Evolutionary conservation across 192 early-diverging fungal genomes (phyloP), one percentile per base, ranked within the genome.

Genomic region (Entomortierella lignicola): DNA sequence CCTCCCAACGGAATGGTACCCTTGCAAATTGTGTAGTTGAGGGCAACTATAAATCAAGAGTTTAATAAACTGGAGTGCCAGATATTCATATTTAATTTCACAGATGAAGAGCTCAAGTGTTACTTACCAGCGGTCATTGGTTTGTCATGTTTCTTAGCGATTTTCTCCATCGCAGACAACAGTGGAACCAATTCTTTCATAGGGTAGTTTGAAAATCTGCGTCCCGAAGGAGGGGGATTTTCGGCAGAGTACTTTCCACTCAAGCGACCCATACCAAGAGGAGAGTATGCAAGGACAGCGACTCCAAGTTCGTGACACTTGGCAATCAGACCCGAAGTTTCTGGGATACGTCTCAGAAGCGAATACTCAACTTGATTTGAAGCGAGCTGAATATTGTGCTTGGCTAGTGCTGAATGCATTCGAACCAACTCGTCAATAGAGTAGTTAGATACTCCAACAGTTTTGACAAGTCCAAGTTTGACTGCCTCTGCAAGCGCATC

Each of bases 231-330:
- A 29, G 75, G 75, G 32, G 75, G 75, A 60, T 79, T 79, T n/a
- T 62, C 67, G 4, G 75, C 75, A 21, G 55, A 52, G 66, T 89
- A 87, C 15, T 83, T 77, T 18, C 92, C 91, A 1, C 89, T 89
- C 55, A 94, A 64, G 42, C 92, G 88, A 6, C 94, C 94, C 51
- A 89, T 85, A 2, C 91, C 92, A 4, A 94, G 66, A 4, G 92
- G 92, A 8, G 91, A 90, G 58, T 93, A 91, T 1, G 95, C 91
- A 23, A 96, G 81, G 12, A 92, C 69, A 18, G 85, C 90, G 47
- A 95, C 83, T 39, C 91, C 91, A 4, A 94, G 84, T 66, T 93
- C 91, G 55, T 90, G 86, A 71, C 92, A 94, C 18, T 89, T 77
- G 31, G 89, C 84, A 23, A 93, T 85, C 27, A 93, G 60, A 1